phyloP scores from a whole-genome alignment of 495 filamentous ascomycete genomes.

The Daldinia bambusicola region DNA sequence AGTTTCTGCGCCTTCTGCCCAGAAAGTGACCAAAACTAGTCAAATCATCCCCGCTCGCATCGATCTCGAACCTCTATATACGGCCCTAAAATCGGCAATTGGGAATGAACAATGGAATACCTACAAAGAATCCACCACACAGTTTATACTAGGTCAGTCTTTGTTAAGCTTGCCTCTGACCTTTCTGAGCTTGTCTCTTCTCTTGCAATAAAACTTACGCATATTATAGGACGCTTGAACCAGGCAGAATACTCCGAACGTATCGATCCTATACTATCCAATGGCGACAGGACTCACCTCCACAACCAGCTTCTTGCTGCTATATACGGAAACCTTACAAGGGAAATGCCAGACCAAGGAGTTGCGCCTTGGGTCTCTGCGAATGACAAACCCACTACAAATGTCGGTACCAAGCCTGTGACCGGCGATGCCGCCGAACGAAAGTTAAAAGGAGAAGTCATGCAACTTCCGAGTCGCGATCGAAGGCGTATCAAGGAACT shows the following conservation, averaged over 20 bases:
- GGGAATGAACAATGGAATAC: constrained; percentile 82
- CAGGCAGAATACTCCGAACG: constrained; percentile 82
- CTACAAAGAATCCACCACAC: constrained; percentile 84
- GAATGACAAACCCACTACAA: constrained; percentile 89
- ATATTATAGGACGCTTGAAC: constrained; percentile 75
- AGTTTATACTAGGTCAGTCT: constrained; percentile 82
- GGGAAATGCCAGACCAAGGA: constrained; percentile 90
- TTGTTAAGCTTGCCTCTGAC: constrained; percentile 29
- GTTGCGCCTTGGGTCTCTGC: constrained; percentile 95
- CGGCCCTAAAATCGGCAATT: constrained; percentile 81
- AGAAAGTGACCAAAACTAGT: constrained; percentile 72
- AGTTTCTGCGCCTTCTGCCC: constrained; percentile 63
- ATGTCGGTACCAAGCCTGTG: constrained; percentile 77
- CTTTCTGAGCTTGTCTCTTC: constrained; percentile 31
- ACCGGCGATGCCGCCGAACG: constrained; percentile 91
- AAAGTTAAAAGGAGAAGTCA: constrained; percentile 89
- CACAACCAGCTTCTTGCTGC: constrained; percentile 91
- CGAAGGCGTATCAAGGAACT: constrained; percentile 87
- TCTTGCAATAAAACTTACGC: constrained; percentile 23
- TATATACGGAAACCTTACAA: constrained; percentile 84
- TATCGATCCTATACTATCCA: constrained; percentile 74
- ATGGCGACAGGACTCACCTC: constrained; percentile 77
- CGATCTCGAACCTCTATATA: constrained; percentile 90
- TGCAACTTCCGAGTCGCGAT: constrained; percentile 88
- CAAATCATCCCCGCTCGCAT: constrained; percentile 77